Base-by-base conservation (phyloP, 768 basidiomycete species). In the Psilocybe subaeruginosa region DNA sequence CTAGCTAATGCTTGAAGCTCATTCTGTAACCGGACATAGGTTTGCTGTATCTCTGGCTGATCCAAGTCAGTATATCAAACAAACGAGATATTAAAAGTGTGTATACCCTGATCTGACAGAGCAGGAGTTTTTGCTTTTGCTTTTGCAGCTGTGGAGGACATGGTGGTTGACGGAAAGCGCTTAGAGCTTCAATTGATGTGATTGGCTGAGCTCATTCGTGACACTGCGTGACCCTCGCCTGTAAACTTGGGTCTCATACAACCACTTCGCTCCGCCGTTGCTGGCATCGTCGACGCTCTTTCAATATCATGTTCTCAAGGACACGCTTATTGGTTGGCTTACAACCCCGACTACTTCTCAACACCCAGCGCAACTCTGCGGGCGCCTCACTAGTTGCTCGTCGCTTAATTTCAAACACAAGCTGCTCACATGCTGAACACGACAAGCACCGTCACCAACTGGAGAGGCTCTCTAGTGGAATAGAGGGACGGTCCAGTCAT, bases 1-100 rank as follows among this genome's bases (percentile, higher is more conserved):
- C 89, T 86, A 39, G 95, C 94, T 29, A 99, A 77, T n/a, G 88
- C 85, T 73, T 96, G 94, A 30, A 99, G 79, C 52, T 99, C 97
- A 76, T 84, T 92, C 74, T 96, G 92, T 69, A 91, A 82, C 60
- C 89, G 86, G 64, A 88, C 81, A 70, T 92, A 97, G 46, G 80
- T 90, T 76, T 89, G 86, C 74, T 94, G 91, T 59, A 95, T 85
- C 75, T 95, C 93, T 94, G 80, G 80, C 84, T 85, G 72, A 76
- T 76, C 60, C 61, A 69, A 72, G 72, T 80, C 71, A 76, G 75
- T 74, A 74, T 77, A 72, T 61, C 48, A 63, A 71, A 60, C 67
- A 45, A 64, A 46, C 16, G 51, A 54, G 41, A 41, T 56, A 23
- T 37, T 14, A 35, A 8, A 12, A 55, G 11, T 35, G 33, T 56